phyloP scores from a whole-genome alignment of 2,329 filamentous ascomycete genomes.

The Trichoderma simmonsii region DNA sequence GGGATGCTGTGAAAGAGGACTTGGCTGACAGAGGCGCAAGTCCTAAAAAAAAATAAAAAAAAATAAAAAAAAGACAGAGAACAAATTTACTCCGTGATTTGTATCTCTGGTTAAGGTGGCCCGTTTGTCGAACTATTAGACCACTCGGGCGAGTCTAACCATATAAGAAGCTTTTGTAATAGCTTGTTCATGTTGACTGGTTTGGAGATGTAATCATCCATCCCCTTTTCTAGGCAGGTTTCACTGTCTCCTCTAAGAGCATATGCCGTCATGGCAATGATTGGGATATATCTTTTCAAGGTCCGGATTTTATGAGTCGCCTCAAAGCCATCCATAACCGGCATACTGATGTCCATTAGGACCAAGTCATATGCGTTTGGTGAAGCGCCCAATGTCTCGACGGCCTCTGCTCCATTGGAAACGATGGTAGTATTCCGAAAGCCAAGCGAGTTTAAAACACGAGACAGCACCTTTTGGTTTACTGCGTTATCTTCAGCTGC shows the following conservation, averaged over 20 bases:
- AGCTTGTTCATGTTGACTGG: constrained; percentile 42
- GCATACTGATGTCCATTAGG: constrained; percentile 52
- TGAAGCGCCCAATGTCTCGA: constrained; percentile 32
- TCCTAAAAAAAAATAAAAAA: neutral
- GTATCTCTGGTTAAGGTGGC: neutral
- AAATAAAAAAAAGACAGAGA: neutral
- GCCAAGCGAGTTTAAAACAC: constrained; percentile 37
- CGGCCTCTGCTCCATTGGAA: constrained; percentile 22
- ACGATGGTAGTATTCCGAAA: constrained; percentile 34
- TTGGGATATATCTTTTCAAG: constrained; percentile 49
- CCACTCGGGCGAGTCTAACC: constrained; percentile 18
- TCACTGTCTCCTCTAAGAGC: constrained; percentile 55
- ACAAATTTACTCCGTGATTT: neutral
- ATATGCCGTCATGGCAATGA: constrained; percentile 54
- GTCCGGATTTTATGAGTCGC: constrained; percentile 38
- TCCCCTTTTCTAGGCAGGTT: constrained; percentile 50
- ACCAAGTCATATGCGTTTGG: constrained; percentile 31
- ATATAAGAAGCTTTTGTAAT: constrained; percentile 28
- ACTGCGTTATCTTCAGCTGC: constrained; percentile 43
- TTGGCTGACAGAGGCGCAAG: neutral
- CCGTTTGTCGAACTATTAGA: neutral
- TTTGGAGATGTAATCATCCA: constrained; percentile 56
- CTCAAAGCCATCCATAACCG: constrained; percentile 49
- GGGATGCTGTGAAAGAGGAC: neutral
- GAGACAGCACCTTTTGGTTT: constrained; percentile 40